Evolutionary conservation across 257 asterid genomes (phyloP).

Genomic region (Salvia rosmarinus): DNA sequence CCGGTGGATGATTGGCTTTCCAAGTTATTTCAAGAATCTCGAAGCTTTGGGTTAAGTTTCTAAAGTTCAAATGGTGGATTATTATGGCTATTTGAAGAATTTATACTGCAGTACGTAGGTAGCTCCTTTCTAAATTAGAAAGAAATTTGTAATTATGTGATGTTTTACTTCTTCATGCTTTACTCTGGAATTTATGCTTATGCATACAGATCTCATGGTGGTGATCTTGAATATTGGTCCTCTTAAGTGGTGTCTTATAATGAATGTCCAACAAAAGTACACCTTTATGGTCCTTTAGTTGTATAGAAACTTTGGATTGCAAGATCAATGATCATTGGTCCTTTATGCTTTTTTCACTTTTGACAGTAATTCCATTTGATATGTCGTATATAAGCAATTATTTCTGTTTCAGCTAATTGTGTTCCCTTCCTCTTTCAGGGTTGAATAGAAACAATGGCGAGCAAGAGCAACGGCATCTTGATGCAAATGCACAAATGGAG

Average conservation of each 20-base stretch:
- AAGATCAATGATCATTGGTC: neutral
- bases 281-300: slow-evolving; percentile 5
- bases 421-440: slow-evolving; percentile 42
- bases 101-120: neutral
- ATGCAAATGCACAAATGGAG: slow-evolving; percentile 63
- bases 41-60: neutral
- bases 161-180: neutral
- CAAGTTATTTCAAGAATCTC: neutral
- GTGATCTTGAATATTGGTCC: neutral
- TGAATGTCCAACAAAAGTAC: neutral
- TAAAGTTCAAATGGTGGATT: neutral
- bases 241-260: neutral
- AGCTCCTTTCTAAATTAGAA: neutral
- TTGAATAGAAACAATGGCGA: slow-evolving; percentile 45
- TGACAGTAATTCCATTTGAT: neutral
- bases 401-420: slow-evolving; percentile 26
- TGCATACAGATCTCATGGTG: neutral
- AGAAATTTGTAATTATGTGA: neutral
- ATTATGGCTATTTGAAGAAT: neutral
- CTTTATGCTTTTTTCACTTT: neutral
- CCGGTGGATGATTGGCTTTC: neutral
- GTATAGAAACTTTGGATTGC: neutral
- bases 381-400: neutral
- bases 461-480: slow-evolving; percentile 51
- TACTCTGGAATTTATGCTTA: neutral